Conservation (phyloP, 2,329 filamentous ascomycete genomes). For the Nemania serpens region DNA sequence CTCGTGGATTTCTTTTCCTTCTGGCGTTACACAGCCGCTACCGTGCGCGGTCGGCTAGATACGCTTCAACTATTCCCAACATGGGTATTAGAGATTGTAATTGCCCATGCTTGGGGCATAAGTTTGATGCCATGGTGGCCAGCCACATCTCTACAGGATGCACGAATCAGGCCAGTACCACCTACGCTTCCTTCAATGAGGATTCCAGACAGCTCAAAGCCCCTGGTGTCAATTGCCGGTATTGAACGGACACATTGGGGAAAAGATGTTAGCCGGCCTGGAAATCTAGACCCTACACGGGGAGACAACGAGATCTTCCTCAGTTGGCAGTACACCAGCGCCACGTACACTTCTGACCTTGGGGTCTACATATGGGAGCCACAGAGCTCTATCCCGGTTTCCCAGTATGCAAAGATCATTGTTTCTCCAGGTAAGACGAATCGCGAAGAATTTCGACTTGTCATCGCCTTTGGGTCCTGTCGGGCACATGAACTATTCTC, state of each 20-base stretch:
- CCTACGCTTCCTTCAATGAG: not conserved
- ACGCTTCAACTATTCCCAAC: not conserved
- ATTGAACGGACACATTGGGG: not conserved
- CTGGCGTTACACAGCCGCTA: not conserved
- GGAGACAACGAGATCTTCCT: not conserved
- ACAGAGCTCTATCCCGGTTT: not conserved
- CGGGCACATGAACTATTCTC: not conserved
- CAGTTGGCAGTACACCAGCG: not conserved
- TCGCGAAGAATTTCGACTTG: not conserved
- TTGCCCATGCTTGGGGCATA: not conserved
- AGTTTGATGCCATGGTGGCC: not conserved
- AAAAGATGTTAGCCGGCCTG: not conserved
- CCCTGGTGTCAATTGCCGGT: not conserved
- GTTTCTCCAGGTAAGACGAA: not conserved
- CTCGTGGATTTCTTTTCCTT: not conserved
- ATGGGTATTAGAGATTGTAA: not conserved
- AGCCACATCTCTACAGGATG: not conserved
- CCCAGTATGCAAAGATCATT: not conserved
- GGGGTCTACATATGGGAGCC: not conserved
- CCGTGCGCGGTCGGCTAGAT: not conserved
- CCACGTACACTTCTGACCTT: not conserved
- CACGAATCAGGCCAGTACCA: too few relatives aligned
- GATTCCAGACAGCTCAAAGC: too few relatives aligned
- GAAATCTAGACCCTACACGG: not conserved
- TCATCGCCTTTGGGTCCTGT: not conserved